Evolutionary conservation across 345 rosid species (phyloP), one percentile per base, ranked within the genome.

Genomic region (Populus nigra): DNA sequence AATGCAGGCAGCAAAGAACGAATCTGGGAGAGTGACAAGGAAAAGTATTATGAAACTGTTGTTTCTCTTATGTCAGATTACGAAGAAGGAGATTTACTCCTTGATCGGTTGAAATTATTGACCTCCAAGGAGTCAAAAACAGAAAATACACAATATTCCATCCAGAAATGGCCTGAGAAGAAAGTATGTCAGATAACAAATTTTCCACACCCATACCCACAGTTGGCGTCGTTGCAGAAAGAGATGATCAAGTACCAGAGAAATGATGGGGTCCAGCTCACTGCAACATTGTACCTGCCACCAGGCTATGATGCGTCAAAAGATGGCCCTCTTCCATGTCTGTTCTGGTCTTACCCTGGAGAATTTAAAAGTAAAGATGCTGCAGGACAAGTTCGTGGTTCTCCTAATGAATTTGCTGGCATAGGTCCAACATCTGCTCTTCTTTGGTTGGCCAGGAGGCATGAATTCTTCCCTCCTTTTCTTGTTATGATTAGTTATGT

Each of bases 361-460:
- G 99, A 96, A 86, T 96, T 96, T 82, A 96, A 96, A 84, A 96
- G 97, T 90, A 96, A 93, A 91, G 98, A 93, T 84, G 98, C 99
- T 83, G 99, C 99, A 62, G 87, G 99, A 72, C 99, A 96, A 89
- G 97, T 96, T 77, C 98, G 99, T 71, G 97, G 99, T 86, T 96
- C 99, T 83, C 99, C 99, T 81, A 96, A 93, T 89, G 95, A 90
- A 83, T 96, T 96, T 87, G 81, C 98, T 22, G 95, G 94, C 88
- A 96, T 96, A 79, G 99, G 98, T 74, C 83, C 99, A 10, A 92
- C 98, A 76, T 96, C 97, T 68, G 89, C 95, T 79, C 98, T 96
- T 82, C 97, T 96, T 77, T 96, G 97, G 97, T 91, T 96, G 77
- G 95, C 99, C 78, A 91, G 99, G 87, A 90, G 98, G 99, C 86